Conservation (phyloP, 371 early-diverging fungal species). For the Lichtheimia corymbifera region DNA sequence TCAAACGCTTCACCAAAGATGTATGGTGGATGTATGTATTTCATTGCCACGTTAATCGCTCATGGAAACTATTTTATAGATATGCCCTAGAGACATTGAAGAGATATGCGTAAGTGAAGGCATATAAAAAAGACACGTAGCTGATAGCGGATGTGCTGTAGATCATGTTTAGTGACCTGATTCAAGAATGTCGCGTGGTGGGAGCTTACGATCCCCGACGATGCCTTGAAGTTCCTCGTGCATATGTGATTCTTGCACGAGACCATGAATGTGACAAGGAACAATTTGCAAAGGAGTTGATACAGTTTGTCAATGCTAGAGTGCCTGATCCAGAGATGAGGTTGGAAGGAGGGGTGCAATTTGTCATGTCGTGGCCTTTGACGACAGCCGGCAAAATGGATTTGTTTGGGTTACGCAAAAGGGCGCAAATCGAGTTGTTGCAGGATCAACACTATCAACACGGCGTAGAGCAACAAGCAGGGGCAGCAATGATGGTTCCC, state of each 20-base stretch:
- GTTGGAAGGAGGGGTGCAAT: neutral
- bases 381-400: neutral
- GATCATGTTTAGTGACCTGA: neutral
- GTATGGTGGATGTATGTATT: neutral
- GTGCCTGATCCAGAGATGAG: neutral
- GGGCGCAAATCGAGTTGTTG: too few species aligned
- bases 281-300: neutral
- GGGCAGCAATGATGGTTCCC: too few species aligned
- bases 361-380: neutral
- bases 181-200: neutral
- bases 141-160: neutral
- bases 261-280: neutral
- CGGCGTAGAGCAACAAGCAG: too few species aligned
- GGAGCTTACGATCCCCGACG: neutral
- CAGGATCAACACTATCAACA: too few species aligned
- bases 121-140: neutral
- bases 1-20: neutral
- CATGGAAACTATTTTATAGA: neutral
- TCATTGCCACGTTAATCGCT: neutral
- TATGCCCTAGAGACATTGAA: neutral
- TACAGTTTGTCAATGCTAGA: neutral
- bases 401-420: too few species aligned
- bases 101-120: neutral
- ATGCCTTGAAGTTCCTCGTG: neutral
- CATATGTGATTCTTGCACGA: neutral